Percentiles rank a stretch among this genome's conserved stretches.
phyloP scores from a whole-genome alignment of 2,329 filamentous ascomycete species.

The Didymella pomorum region DNA sequence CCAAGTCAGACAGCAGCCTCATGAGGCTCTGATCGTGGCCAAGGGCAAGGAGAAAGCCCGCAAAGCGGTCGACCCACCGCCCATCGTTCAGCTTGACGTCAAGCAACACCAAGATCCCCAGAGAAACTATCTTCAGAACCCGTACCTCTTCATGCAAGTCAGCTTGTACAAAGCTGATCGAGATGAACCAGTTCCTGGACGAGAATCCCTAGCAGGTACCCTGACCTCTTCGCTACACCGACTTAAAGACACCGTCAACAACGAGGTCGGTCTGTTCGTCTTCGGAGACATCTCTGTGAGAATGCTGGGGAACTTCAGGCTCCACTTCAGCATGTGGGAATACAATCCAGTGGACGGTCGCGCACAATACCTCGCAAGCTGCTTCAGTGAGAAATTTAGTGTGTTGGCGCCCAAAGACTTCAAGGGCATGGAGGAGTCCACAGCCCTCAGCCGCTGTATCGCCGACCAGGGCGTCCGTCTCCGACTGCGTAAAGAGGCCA shows the following conservation, averaged over 20 bases:
- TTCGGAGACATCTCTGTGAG: conserved; percentile 87
- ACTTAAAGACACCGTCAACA: conserved; percentile 78
- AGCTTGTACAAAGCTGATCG: conserved; percentile 60
- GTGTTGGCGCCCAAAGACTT: conserved; percentile 72
- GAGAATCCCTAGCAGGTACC: conserved; percentile 71
- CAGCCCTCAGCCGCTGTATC: conserved; percentile 80
- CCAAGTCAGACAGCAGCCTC: conserved; percentile 67
- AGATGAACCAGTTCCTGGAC: conserved; percentile 54
- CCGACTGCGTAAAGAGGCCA: conserved; percentile 81
- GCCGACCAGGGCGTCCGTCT: conserved; percentile 87
- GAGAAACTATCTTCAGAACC: conserved; percentile 71
- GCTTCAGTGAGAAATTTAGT: conserved; percentile 72
- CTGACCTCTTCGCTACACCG: conserved; percentile 82
- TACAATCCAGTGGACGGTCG: conserved; percentile 49
- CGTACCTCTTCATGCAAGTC: conserved; percentile 69
- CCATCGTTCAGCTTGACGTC: conserved; percentile 76
- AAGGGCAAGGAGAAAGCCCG: conserved; percentile 82
- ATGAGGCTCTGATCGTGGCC: conserved; percentile 69
- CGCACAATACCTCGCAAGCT: conserved; percentile 56
- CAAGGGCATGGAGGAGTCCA: conserved; percentile 82
- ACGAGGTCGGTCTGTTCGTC: conserved; percentile 86
- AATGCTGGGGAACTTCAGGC: conserved; percentile 73
- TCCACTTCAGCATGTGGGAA: conserved; percentile 79
- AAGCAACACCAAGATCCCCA: conserved; percentile 59
- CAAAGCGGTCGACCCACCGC: conserved; percentile 88